Percentiles rank a stretch among this genome's conserved stretches.
Evolutionary conservation across 164 flowering plant genomes (phyloP).

Genomic region (Chimonanthus praecox): DNA sequence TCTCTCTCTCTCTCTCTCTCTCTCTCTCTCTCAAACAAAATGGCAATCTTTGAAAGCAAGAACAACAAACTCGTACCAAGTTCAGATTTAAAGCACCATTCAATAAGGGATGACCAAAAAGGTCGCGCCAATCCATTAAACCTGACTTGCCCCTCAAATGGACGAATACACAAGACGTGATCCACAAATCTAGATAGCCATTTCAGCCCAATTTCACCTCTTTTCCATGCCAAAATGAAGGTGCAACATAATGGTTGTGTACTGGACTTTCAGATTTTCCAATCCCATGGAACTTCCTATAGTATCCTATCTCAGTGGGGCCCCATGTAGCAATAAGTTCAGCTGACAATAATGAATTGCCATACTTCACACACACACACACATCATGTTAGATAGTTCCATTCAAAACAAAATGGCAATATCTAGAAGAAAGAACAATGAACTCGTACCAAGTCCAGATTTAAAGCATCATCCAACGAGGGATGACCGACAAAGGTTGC

Average conservation of each 20-base stretch:
- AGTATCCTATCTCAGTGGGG: too few relatives aligned
- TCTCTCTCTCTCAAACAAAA: background rate
- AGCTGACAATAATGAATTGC: too few relatives aligned
- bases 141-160: constrained; percentile 72
- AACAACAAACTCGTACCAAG: constrained; percentile 27
- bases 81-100: constrained; percentile 61
- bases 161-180: constrained; percentile 88
- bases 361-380: too few relatives aligned
- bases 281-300: too few relatives aligned
- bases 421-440: background rate
- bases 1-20: too few relatives aligned
- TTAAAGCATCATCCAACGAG: constrained; percentile 64
- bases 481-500: constrained; percentile 99
- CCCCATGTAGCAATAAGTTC: too few relatives aligned
- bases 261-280: constrained; percentile 25
- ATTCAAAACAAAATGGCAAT: background rate
- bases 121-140: constrained; percentile 69
- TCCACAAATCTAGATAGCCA: constrained; percentile 71
- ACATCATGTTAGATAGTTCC: background rate
- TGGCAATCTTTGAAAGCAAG: background rate
- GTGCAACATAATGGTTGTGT: constrained; percentile 91
- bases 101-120: constrained; percentile 89
- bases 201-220: constrained; percentile 80
- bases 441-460: constrained; percentile 39
- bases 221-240: constrained; percentile 99